Evolutionary conservation across 805 yeast genomes (phyloP).

Genomic region (Brettanomyces sp.): DNA sequence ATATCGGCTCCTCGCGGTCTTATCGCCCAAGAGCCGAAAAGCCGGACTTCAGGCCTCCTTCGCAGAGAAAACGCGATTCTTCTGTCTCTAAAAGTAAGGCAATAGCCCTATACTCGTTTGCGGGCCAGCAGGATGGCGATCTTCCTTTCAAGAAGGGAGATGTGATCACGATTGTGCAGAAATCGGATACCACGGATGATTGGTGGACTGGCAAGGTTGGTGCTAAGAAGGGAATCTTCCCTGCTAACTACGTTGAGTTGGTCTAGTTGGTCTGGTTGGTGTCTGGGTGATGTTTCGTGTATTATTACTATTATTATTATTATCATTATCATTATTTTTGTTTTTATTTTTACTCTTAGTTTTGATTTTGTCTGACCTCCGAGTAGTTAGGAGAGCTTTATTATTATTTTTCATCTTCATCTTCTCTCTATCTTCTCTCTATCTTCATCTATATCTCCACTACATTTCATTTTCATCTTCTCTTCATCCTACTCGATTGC

Average conservation of each 20-base stretch:
- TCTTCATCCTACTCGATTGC: too few species aligned
- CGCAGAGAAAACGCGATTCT: slow-evolving; percentile 2
- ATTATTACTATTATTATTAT: background rate
- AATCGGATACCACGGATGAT: slow-evolving; percentile 82
- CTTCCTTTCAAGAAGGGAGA: slow-evolving; percentile 92
- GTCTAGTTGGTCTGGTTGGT: slow-evolving; percentile 24
- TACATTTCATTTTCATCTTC: too few species aligned
- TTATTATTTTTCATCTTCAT: too few species aligned
- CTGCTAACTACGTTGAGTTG: slow-evolving; percentile 91
- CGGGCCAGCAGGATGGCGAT: slow-evolving; percentile 92
- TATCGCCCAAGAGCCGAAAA: slow-evolving; percentile 24
- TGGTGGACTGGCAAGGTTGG: slow-evolving; percentile 97
- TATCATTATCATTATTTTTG: background rate
- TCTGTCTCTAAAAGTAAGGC: slow-evolving; percentile 52
- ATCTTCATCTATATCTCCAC: too few species aligned
- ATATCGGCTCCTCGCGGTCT: slow-evolving; percentile 20
- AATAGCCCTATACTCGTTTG: slow-evolving; percentile 79
- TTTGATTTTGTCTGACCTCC: too few species aligned
- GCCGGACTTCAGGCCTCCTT: slow-evolving; percentile 24
- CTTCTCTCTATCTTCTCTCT: too few species aligned
- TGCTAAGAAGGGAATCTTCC: slow-evolving; percentile 86
- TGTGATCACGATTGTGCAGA: slow-evolving; percentile 75
- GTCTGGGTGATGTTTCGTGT: too few species aligned
- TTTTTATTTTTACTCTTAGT: too few species aligned
- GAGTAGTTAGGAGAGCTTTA: too few species aligned